A percentile compares a stretch with the other conserved stretches of the same genome.
Conservation (phyloP, 371 early-diverging fungal species). For the Mycotypha africana region DNA sequence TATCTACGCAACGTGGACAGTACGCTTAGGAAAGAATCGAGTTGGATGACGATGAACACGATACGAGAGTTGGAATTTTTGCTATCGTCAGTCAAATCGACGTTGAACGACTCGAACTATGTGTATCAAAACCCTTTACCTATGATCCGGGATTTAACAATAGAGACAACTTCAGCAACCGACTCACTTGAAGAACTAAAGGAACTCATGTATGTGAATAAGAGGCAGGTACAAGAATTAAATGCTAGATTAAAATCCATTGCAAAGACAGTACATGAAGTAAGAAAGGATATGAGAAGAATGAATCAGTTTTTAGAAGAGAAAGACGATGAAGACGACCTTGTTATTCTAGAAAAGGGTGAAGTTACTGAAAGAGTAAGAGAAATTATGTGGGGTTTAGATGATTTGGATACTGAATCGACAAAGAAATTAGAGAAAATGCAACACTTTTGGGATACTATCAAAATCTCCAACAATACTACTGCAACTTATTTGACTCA, state of each 20-base stretch:
- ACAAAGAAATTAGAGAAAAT: constrained; percentile 41
- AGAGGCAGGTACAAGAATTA: constrained; percentile 42
- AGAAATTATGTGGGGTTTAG: constrained; percentile 51
- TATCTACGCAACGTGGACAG: constrained; percentile 33
- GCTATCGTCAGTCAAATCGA: constrained; percentile 26
- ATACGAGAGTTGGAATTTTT: constrained; percentile 30
- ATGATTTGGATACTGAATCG: constrained; percentile 39
- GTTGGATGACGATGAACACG: constrained; percentile 32
- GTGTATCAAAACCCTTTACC: constrained; percentile 42
- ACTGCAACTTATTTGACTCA: no score
- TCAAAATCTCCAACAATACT: constrained; percentile 5
- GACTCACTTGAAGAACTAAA: constrained; percentile 48
- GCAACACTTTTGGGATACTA: constrained; percentile 41
- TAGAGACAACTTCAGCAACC: constrained; percentile 37
- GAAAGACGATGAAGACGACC: constrained; percentile 48
- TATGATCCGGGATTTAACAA: constrained; percentile 24
- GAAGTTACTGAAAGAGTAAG: constrained; percentile 45
- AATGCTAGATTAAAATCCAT: constrained; percentile 40
- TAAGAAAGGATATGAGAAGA: constrained; percentile 44
- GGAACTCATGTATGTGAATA: constrained; percentile 49
- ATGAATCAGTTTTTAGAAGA: constrained; percentile 45
- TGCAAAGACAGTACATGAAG: constrained; percentile 49
- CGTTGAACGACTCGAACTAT: constrained; percentile 31
- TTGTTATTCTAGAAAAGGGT: constrained; percentile 43
- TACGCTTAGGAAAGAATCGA: constrained; percentile 31